A percentile compares a stretch with the other conserved stretches of the same genome.
Evolutionary conservation across 2,329 filamentous ascomycete species (phyloP).

Genomic region (Xylariaceae sp.): DNA sequence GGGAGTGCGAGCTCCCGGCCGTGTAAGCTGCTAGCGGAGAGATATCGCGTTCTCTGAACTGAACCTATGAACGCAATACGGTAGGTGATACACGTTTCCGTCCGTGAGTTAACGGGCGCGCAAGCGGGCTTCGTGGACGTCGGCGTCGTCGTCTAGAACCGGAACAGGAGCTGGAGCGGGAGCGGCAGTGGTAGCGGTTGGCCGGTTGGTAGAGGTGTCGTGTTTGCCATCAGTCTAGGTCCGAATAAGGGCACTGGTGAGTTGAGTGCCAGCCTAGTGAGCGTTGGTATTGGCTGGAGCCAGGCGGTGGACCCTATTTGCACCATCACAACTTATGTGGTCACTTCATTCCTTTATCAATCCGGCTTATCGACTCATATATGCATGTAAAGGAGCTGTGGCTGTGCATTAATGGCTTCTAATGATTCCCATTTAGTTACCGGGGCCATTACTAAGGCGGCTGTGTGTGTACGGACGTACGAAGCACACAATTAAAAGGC

Average conservation of each 20-base stretch:
- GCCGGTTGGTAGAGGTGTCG: slow-evolving; percentile 3
- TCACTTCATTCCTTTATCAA: slow-evolving; percentile 8
- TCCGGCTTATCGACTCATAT: slow-evolving; percentile 11
- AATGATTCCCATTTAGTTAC: no score
- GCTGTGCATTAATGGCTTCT: background rate
- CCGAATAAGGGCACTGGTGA: slow-evolving; percentile 7
- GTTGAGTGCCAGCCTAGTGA: slow-evolving; percentile 13
- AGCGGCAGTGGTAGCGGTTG: background rate
- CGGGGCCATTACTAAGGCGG: no score
- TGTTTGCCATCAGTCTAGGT: slow-evolving; percentile 1
- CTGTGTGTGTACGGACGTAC: no score
- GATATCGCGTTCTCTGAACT: background rate
- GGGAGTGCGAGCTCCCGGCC: slow-evolving; percentile 8
- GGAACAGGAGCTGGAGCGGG: background rate
- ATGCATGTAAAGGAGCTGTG: slow-evolving; percentile 1
- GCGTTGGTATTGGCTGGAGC: slow-evolving; percentile 10
- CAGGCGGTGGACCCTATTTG: slow-evolving; percentile 3
- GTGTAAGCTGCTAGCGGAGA: background rate
- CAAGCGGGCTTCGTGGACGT: background rate
- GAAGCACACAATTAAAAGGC: no score
- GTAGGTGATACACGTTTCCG: background rate
- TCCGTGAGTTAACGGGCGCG: background rate
- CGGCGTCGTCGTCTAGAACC: background rate
- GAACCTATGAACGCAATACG: background rate
- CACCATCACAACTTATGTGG: slow-evolving; percentile 12